Base-by-base conservation (phyloP, 2,329 filamentous ascomycete species). In the Colletotrichum orbiculare region DNA sequence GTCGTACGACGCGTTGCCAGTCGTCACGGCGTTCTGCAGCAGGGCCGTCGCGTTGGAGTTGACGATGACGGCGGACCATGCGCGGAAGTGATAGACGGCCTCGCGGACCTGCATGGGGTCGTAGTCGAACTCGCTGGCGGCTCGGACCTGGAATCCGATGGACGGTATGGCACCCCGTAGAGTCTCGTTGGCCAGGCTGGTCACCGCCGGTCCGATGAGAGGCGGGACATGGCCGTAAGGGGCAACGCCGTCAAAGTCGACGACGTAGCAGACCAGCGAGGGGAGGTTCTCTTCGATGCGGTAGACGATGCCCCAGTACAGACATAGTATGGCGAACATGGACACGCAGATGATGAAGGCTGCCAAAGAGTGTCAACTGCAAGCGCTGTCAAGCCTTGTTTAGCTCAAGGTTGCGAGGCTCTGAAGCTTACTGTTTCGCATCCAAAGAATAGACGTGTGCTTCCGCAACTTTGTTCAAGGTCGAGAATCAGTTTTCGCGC, bases 221-320 rank as follows among this genome's bases (percentile, higher is more conserved):
- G 60, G 54, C 35, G 42, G 12, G 2, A 63, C 17, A 12, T 37
- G 12, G 11, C 47, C 12, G 35, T 53, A 63, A 42, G 42, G 60
- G 3, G 46, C 11, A 8, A 33, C 35, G 2, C 60, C 60, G 37
- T 58, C 54, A 37, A 63, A 63, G 5, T 63, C 54, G 8, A 63
- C 60, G 12, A 63, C 60, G 10, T 45, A 58, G 33, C 54, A 63
- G 11, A 58, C 48, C 5, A 63, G 42, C 8, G 54, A 58, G 4
- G 60, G 37, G 10, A 63, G 17, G n/a, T 58, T 63, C 48, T 59
- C 53, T 11, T 62, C 54, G 6, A 63, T 58, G 6, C 46, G 54
- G 25, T 47, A 63, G 0, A 58, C 60, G 1, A 63, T 57, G 25
- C 60, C 60, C 54, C 60, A 63, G 35, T 63, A 63, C 10, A 63